A percentile compares a stretch with the other conserved stretches of the same genome.
Evolutionary conservation across 2,329 filamentous ascomycete species (phyloP).

Genomic region (Colletotrichum sp.): DNA sequence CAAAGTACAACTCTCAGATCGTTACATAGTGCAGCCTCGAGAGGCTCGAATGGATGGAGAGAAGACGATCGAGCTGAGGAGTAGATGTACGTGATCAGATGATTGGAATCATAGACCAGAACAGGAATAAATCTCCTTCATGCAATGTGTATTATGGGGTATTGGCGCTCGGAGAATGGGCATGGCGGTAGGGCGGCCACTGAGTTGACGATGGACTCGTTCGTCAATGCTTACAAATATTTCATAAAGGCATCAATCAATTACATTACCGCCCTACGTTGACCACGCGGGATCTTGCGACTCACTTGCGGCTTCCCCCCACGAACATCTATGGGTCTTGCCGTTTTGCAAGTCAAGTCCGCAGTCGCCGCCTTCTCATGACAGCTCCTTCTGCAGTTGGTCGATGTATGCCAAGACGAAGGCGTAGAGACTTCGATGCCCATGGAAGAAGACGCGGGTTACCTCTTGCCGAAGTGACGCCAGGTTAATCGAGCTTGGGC

Average conservation of each 20-base stretch:
- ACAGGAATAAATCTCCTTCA: slow-evolving; percentile 7
- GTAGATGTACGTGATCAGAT: neutral
- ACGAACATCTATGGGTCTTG: neutral
- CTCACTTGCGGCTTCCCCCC: neutral
- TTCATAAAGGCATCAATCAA: neutral
- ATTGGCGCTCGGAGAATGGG: neutral
- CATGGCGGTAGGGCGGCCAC: neutral
- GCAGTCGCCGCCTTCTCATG: neutral
- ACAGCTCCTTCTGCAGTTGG: neutral
- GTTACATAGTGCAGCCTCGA: slow-evolving; percentile 8
- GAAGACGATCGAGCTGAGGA: neutral
- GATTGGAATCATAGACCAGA: slow-evolving; percentile 1
- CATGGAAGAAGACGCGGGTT: neutral
- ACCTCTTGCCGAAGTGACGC: neutral
- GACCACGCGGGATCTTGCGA: neutral
- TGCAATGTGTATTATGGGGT: slow-evolving; percentile 3
- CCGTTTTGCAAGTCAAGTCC: neutral
- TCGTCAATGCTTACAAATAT: neutral
- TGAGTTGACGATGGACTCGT: neutral
- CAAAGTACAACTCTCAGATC: slow-evolving; percentile 24
- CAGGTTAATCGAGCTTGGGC: neutral
- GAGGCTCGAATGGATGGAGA: slow-evolving; percentile 15
- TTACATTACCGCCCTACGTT: neutral
- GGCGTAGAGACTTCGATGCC: neutral
- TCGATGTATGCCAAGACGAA: neutral